Percentiles rank a stretch among this genome's conserved stretches.
Evolutionary conservation across 768 basidiomycete genomes (phyloP).

Genomic region (Amanita fuliginea): DNA sequence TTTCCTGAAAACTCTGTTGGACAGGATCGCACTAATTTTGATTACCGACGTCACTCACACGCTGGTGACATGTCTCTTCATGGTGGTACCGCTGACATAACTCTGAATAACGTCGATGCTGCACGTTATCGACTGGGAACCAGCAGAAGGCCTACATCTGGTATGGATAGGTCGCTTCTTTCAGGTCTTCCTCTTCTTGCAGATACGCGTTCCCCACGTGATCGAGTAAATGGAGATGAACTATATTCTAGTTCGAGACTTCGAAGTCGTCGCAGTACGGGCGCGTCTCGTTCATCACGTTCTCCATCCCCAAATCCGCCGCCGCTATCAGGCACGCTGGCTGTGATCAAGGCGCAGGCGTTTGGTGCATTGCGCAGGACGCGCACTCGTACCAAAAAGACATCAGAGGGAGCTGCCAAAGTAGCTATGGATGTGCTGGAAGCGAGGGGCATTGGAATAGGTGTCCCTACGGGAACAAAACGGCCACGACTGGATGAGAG

Average conservation of each 20-base stretch:
- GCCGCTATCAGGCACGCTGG: constrained; percentile 66
- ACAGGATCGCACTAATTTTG: constrained; percentile 54
- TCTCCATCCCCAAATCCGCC: constrained; percentile 36
- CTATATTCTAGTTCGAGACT: constrained; percentile 30
- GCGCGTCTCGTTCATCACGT: constrained; percentile 35
- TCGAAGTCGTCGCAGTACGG: constrained; percentile 35
- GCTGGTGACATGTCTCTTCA: constrained; percentile 58
- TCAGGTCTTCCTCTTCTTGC: constrained; percentile 36
- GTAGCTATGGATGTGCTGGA: constrained; percentile 77
- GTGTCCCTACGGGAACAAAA: constrained; percentile 25
- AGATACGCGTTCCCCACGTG: constrained; percentile 40
- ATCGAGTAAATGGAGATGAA: constrained; percentile 45
- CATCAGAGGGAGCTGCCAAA: constrained; percentile 57
- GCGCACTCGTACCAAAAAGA: constrained; percentile 60
- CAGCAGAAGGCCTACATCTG: constrained; percentile 33
- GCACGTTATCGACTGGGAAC: constrained; percentile 49
- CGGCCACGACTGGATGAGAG: constrained; percentile 48
- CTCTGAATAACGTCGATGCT: constrained; percentile 40
- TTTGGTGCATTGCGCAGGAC: constrained; percentile 79
- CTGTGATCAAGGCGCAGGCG: constrained; percentile 85
- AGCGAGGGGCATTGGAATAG: constrained; percentile 60
- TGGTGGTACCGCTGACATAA: constrained; percentile 65
- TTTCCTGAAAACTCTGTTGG: constrained; percentile 43
- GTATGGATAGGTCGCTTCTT: constrained; percentile 28
- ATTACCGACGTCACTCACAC: constrained; percentile 49